Conservation (phyloP, 768 basidiomycete genomes). For the Boletus vermiculosoides region DNA sequence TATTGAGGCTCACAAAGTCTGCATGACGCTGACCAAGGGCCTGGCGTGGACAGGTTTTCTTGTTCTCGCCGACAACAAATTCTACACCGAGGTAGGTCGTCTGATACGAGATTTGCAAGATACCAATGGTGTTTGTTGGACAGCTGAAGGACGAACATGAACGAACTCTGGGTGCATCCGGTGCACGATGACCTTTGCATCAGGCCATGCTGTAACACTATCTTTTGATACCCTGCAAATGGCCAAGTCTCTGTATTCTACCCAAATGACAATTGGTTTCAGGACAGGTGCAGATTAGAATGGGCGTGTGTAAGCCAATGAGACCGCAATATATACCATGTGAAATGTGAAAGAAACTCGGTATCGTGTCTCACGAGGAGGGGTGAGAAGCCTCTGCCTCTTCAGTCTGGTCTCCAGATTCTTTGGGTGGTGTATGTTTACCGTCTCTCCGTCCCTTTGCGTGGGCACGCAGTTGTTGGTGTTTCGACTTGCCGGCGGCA, state of each 20-base stretch:
- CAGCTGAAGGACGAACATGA: constrained; percentile 28
- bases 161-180: constrained; percentile 7
- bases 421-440: constrained; percentile 41
- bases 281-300: constrained; percentile 22
- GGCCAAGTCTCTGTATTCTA: constrained; percentile 13
- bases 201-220: constrained; percentile 16
- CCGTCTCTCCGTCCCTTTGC: constrained; percentile 30
- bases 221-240: constrained; percentile 11
- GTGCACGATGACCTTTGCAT: constrained; percentile 2
- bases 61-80: constrained; percentile 55
- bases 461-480: constrained; percentile 36
- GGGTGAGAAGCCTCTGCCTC: constrained; percentile 14
- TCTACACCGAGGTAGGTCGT: constrained; percentile 49
- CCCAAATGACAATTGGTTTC: constrained; percentile 12
- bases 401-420: constrained; percentile 28
- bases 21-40: constrained; percentile 56
- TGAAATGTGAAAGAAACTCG: constrained; percentile 13
- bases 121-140: background rate
- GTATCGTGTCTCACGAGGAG: constrained; percentile 14
- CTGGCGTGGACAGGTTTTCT: constrained; percentile 63
- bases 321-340: constrained; percentile 15
- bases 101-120: background rate
- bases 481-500: constrained; percentile 69
- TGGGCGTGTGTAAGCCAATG: constrained; percentile 15
- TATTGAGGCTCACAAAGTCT: constrained; percentile 58